Base-by-base conservation (phyloP, 2,329 filamentous ascomycete genomes). In the Fusarium sp. region DNA sequence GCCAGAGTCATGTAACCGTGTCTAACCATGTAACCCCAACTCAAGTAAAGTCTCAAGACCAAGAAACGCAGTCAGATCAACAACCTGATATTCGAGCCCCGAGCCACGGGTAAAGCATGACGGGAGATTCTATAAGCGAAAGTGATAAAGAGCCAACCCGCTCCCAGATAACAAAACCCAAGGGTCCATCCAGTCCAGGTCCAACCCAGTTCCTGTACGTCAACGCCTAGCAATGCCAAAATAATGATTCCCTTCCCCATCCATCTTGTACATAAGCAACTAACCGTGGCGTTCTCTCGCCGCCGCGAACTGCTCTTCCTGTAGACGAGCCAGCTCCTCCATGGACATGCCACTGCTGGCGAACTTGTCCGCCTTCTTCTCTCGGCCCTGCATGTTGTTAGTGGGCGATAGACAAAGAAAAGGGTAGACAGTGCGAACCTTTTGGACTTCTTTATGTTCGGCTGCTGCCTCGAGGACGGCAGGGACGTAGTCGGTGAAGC, bases 351-450 rank as follows among this genome's bases (percentile, higher is more conserved):
- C 96, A 81, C 95, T 98, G 81, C 96, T 93, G 79, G 98, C 96
- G 80, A 98, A 95, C 85, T 98, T 98, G 83, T 95, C 97, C 74
- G 95, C 93, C 84, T 98, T 98, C 88, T 97, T 97, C 85, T 99
- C 96, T 57, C 96, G 93, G 34, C 93, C 94, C 94, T 98, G 70
- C 7, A 2, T 29, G 8, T 18, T 20, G 50, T 71, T 89, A 79
- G 92, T 89, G 83, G 18, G 16, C 10, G 38, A 13, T 1, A 13
- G 24, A 27, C 11, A n/a, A n/a, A 45, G 22, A 31, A 31, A 22
- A 7, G 89, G 16, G 5, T 18, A 6, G 16, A 29, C 35, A 87
- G 22, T n/a, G 27, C 50, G 73, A 82, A 96, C 96, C 90, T 96
- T 97, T 82, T 98, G 91, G 62, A 93, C 92, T 81, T 97, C 95